These are phyloP conservation scores for Trametes sp. DNA, from an alignment of 1,284 basidiomycete genomes.

Conservation along the genomic window DNA sequence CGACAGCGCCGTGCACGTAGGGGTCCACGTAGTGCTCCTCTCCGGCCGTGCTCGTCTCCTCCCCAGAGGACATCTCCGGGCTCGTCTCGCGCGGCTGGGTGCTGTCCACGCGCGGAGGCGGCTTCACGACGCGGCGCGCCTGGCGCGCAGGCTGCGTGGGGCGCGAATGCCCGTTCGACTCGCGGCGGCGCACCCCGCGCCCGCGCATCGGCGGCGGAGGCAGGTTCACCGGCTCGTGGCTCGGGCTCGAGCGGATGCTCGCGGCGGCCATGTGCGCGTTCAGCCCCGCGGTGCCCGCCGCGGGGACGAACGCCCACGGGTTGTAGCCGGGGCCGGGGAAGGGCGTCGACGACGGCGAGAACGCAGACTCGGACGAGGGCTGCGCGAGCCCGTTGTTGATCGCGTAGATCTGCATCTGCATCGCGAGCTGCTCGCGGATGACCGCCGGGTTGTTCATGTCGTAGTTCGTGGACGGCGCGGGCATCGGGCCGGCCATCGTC, in stretches of 20 bases:
- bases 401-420: slow-evolving; percentile 80
- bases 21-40: slow-evolving; percentile 59
- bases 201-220: slow-evolving; percentile 50
- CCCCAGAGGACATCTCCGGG: slow-evolving; percentile 69
- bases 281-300: slow-evolving; percentile 43
- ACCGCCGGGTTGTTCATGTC: slow-evolving; percentile 58
- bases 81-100: slow-evolving; percentile 82
- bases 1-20: slow-evolving; percentile 44
- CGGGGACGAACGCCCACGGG: slow-evolving; percentile 70
- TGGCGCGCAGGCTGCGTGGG: slow-evolving; percentile 40
- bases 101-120: slow-evolving; percentile 78
- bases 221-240: slow-evolving; percentile 70
- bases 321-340: slow-evolving; percentile 67
- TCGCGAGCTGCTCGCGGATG: slow-evolving; percentile 71
- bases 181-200: slow-evolving; percentile 46
- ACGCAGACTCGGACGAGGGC: slow-evolving; percentile 69
- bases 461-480: slow-evolving; percentile 53
- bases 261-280: slow-evolving; percentile 45
- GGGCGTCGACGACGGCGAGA: slow-evolving; percentile 75
- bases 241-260: slow-evolving; percentile 78
- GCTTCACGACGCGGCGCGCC: slow-evolving; percentile 50
- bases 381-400: slow-evolving; percentile 67
- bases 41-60: slow-evolving; percentile 57
- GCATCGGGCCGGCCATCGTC: slow-evolving; percentile 48
- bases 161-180: slow-evolving; percentile 47